phyloP scores from a whole-genome alignment of 768 basidiomycete genomes.

The Auriscalpium vulgare region DNA sequence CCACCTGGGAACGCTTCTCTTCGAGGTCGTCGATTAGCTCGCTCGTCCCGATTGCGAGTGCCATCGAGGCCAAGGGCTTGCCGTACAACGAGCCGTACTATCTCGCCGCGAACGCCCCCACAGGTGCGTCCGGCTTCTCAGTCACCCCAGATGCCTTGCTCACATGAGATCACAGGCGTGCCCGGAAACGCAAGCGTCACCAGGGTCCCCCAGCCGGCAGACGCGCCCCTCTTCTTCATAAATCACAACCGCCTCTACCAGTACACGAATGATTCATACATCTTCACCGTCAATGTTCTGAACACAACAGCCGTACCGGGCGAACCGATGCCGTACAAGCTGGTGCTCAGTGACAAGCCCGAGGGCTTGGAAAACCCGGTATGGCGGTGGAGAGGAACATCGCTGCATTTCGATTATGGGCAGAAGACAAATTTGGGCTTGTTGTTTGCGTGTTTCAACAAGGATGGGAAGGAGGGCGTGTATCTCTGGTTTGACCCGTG shows the following conservation, averaged over 20 bases:
- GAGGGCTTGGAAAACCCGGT: slow-evolving; percentile 33
- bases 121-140: background rate
- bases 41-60: background rate
- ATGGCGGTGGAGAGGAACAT: slow-evolving; percentile 51
- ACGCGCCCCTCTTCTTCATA: slow-evolving; percentile 47
- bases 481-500: slow-evolving; percentile 43
- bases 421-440: slow-evolving; percentile 33
- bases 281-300: slow-evolving; percentile 45
- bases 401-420: slow-evolving; percentile 41
- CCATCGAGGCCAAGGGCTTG: background rate
- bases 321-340: slow-evolving; percentile 35
- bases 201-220: slow-evolving; percentile 14
- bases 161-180: slow-evolving; percentile 25
- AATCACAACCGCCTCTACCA: slow-evolving; percentile 43
- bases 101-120: background rate
- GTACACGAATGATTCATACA: slow-evolving; percentile 46
- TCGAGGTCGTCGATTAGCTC: slow-evolving; percentile 1
- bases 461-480: slow-evolving; percentile 32
- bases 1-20: background rate
- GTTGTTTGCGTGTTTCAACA: slow-evolving; percentile 33
- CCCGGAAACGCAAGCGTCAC: slow-evolving; percentile 42
- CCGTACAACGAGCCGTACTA: background rate
- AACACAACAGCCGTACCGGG: slow-evolving; percentile 38
- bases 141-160: background rate
- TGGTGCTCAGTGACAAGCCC: slow-evolving; percentile 33